Percentiles rank a stretch among this genome's conserved stretches.
These are phyloP conservation scores for Porphyrellus sp. DNA, from an alignment of 1,284 basidiomycete species.

Conservation along the genomic window DNA sequence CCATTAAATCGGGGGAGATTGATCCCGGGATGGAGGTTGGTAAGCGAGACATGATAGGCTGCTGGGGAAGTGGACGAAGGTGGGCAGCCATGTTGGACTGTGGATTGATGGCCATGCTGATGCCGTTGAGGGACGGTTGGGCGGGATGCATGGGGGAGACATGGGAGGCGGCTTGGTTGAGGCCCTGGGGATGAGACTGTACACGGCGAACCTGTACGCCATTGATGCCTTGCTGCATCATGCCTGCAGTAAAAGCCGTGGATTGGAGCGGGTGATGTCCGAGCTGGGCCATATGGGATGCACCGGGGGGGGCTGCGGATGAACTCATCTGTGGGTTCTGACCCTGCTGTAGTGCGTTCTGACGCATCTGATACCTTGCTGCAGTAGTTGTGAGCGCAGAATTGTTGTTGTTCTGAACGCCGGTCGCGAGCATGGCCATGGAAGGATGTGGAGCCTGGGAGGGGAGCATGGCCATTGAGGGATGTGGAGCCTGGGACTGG, in stretches of 20 bases:
- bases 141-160: conserved; percentile 40
- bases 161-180: conserved; percentile 38
- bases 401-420: conserved; percentile 19
- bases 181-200: conserved; percentile 46
- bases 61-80: conserved; percentile 34
- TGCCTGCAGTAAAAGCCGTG: conserved; percentile 41
- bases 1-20: conserved; percentile 43
- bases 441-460: conserved; percentile 24
- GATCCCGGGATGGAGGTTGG: conserved; percentile 41
- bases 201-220: conserved; percentile 45
- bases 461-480: conserved; percentile 33
- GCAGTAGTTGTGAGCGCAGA: conserved; percentile 21
- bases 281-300: conserved; percentile 40
- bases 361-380: conserved; percentile 31
- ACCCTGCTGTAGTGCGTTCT: conserved; percentile 30
- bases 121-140: conserved; percentile 35
- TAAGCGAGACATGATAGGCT: conserved; percentile 34
- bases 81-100: conserved; percentile 39
- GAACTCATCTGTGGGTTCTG: conserved; percentile 42
- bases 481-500: conserved; percentile 31
- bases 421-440: conserved; percentile 29
- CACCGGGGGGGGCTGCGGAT: conserved; percentile 33
- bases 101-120: conserved; percentile 43
- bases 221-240: conserved; percentile 37
- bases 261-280: conserved; percentile 36